These are phyloP conservation scores for Monosporascus sp. DNA, from an alignment of 2,329 filamentous ascomycete genomes.

Conservation along the genomic window DNA sequence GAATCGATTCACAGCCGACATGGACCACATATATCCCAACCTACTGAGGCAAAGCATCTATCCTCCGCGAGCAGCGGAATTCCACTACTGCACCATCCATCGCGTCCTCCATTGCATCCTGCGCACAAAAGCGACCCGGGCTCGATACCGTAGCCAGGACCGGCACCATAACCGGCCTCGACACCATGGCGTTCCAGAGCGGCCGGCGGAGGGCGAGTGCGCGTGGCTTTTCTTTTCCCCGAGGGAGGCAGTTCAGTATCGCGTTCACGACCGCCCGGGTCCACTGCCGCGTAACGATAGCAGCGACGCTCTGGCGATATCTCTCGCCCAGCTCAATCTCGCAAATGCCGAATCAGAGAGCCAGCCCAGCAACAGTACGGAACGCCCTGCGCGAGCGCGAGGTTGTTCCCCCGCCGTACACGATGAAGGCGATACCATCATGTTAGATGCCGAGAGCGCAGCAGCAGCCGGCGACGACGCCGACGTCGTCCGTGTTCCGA, in stretches of 20 bases:
- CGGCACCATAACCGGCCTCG: slow-evolving; percentile 2
- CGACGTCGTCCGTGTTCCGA: slow-evolving; percentile 9
- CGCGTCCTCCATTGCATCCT: slow-evolving; percentile 13
- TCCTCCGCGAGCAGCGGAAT: slow-evolving; percentile 1
- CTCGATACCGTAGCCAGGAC: not conserved
- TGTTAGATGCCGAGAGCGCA: slow-evolving; percentile 6
- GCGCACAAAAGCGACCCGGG: not conserved
- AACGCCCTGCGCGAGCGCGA: too few relatives aligned
- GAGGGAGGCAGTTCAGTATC: slow-evolving; percentile 8
- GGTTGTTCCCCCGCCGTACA: not conserved
- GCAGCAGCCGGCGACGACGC: not conserved
- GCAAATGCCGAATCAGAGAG: too few relatives aligned
- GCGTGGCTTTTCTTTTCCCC: slow-evolving; percentile 17
- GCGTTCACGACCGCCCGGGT: not conserved
- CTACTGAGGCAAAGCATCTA: too few relatives aligned
- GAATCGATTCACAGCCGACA: too few relatives aligned
- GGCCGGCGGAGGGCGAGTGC: slow-evolving; percentile 16
- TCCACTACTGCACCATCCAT: slow-evolving; percentile 18
- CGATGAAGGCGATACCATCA: slow-evolving; percentile 9
- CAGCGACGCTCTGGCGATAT: not conserved
- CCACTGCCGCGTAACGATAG: not conserved
- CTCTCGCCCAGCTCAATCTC: too few relatives aligned
- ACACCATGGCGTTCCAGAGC: slow-evolving; percentile 5
- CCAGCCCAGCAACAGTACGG: not conserved
- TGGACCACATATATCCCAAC: too few relatives aligned